Conservation (phyloP, 257 asterid species). For the Nicotiana knightiana region DNA sequence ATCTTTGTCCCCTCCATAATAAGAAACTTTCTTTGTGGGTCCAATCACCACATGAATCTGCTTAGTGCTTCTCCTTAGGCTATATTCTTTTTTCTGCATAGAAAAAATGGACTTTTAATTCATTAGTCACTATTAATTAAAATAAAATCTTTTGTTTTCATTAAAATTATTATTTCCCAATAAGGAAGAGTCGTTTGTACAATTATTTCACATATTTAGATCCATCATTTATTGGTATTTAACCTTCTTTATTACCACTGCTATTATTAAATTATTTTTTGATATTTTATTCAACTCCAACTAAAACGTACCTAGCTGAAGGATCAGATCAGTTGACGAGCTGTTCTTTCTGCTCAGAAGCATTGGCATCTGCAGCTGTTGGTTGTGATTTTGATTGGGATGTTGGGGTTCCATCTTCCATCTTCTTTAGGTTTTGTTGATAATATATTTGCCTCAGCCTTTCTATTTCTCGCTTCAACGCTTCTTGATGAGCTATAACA, state of each 20-base stretch:
- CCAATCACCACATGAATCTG: conserved; percentile 12
- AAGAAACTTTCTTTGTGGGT: conserved; percentile 17
- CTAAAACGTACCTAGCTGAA: background rate
- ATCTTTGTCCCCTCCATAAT: conserved; percentile 27
- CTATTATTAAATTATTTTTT: background rate
- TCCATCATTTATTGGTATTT: background rate
- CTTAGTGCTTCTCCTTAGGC: background rate
- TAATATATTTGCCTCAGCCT: conserved; percentile 73
- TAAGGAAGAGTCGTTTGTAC: background rate
- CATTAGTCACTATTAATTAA: background rate
- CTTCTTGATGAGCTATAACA: conserved; percentile 84
- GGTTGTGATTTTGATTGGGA: conserved; percentile 37
- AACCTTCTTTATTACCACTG: background rate
- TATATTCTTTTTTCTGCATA: background rate
- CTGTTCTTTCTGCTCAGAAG: conserved; percentile 50
- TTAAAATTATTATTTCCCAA: background rate
- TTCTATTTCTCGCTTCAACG: conserved; percentile 88
- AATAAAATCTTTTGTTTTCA: background rate
- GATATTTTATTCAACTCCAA: background rate
- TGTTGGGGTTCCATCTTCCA: conserved; percentile 34
- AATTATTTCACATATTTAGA: background rate
- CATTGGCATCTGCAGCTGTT: conserved; percentile 31
- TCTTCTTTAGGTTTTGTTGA: conserved; percentile 67
- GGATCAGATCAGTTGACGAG: conserved; percentile 38
- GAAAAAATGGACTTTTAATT: background rate